These are phyloP conservation scores for Agarophyton chilense DNA, from an alignment of 23 red algal genomes.

Conservation along the genomic window DNA sequence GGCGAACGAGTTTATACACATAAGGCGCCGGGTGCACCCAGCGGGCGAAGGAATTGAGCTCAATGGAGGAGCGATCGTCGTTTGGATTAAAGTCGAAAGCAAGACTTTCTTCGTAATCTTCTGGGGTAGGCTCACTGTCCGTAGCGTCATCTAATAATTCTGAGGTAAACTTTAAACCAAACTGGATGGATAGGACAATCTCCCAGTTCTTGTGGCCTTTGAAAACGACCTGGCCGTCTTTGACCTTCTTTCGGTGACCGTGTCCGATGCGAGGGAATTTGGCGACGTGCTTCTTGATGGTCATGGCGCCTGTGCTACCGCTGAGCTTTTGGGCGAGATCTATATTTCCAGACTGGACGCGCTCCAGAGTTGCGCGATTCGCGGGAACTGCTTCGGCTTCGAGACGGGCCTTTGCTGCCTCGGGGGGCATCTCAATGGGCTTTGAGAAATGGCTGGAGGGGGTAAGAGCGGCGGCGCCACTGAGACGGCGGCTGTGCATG, in stretches of 20 bases:
- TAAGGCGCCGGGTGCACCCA: constrained; percentile 86
- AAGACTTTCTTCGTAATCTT: constrained; percentile 70
- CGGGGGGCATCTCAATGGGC: constrained; percentile 68
- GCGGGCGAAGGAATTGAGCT: constrained; percentile 51
- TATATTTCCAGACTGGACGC: constrained; percentile 34
- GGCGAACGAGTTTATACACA: constrained; percentile 72
- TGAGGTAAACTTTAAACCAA: constrained; percentile 67
- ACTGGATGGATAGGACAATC: constrained; percentile 84
- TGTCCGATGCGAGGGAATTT: constrained; percentile 36
- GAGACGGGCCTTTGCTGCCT: neutral
- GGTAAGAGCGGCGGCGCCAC: neutral
- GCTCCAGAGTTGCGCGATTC: constrained; percentile 25
- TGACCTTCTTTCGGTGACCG: constrained; percentile 69
- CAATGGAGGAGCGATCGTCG: constrained; percentile 36
- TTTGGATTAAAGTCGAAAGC: constrained; percentile 76
- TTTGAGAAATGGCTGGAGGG: constrained; percentile 51
- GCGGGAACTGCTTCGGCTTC: constrained; percentile 34
- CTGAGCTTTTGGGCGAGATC: constrained; percentile 40
- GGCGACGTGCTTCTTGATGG: constrained; percentile 70
- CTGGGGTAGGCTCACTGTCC: constrained; percentile 35
- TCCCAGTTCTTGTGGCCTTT: constrained; percentile 82
- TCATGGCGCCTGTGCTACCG: neutral
- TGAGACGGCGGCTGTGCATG: constrained; percentile 27
- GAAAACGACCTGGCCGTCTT: constrained; percentile 79
- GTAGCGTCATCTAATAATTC: constrained; percentile 64